Evolutionary conservation across 495 filamentous ascomycete species (phyloP), one percentile per base, ranked within the genome.

Genomic region (Tricharina praecox): DNA sequence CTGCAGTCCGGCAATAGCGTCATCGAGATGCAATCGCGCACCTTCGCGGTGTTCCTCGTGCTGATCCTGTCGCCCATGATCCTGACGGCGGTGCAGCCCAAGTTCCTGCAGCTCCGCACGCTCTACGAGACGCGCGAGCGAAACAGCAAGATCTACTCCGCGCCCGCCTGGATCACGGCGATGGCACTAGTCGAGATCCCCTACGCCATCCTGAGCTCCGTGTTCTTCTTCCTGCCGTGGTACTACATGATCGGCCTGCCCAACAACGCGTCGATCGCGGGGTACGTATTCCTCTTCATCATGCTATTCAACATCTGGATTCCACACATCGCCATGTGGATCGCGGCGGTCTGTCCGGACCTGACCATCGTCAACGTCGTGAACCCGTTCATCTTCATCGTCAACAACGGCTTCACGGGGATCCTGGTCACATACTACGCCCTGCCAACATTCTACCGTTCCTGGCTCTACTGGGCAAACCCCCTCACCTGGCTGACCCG

Each of bases 41-140:
- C 46, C 24, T 61, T 61, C 16, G 53, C 58, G 11, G 53, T 60
- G 39, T 61, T 60, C 23, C 20, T 58, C 3, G 44, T 57, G 10
- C 42, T 61, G 21, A 51, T 60, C 23, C 49, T 61, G 20, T 57
- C 58, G 0, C 58, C 58, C 10, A 50, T 61, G 51, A 44, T 61
- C n/a, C 63, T 84, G 50, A 92, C 88, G 62, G 73, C 67, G 24
- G 71, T 92, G n/a, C 72, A 87, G 3, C 85, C 86, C 30, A 86
- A 82, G 43, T 86, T 81, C 63, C 63, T 70, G 32, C 82, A 86
- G 66, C 52, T 59, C 36, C 77, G 86, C 40, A 67, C 74, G 0
- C 66, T 93, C 0, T 95, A 87, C 62, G 86, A 93, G 60, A 78
- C 76, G 10, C 81, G 85, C 16, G 86, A 94, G 62, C 76, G 83